A percentile compares a stretch with the other conserved stretches of the same genome.
phyloP scores from a whole-genome alignment of 495 filamentous ascomycete genomes.

The Bathelium albidoporum region DNA sequence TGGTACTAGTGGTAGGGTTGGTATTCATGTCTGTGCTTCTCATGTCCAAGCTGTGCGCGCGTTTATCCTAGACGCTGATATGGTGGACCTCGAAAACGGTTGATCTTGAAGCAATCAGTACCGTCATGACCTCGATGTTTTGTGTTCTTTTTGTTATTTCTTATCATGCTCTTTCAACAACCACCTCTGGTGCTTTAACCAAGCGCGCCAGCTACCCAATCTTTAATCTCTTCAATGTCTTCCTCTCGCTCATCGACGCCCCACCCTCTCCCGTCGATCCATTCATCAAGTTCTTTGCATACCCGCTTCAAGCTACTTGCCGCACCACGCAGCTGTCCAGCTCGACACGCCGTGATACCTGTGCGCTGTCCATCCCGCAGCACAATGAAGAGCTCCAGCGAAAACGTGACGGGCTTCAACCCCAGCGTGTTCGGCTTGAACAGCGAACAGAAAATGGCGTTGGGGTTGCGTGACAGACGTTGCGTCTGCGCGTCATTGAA shows the following conservation, averaged over 20 bases:
- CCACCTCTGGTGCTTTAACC: not conserved
- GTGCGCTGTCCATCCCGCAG: conserved; percentile 58
- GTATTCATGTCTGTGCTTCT: not conserved
- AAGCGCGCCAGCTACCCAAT: not conserved
- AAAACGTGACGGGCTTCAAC: conserved; percentile 69
- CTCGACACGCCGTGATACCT: conserved; percentile 60
- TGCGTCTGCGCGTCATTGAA: not conserved
- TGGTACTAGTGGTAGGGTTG: not conserved
- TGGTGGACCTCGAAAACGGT: not conserved
- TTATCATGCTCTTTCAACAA: not conserved
- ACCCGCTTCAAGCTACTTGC: conserved; percentile 76
- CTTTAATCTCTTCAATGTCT: not conserved
- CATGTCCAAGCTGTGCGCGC: not conserved
- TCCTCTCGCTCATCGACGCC: conserved; percentile 56
- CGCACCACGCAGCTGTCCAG: conserved; percentile 80
- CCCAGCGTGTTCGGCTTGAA: conserved; percentile 42
- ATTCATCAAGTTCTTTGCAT: conserved; percentile 56
- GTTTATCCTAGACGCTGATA: not conserved
- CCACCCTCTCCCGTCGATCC: conserved; percentile 48
- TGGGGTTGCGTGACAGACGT: not conserved
- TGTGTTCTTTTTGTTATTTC: not conserved
- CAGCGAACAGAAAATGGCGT: conserved; percentile 27
- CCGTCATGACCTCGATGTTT: not conserved
- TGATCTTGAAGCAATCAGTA: not conserved
- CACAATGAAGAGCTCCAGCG: conserved; percentile 72